Evolutionary conservation across 2,329 filamentous ascomycete species (phyloP).

Genomic region (Cucurbitaria berberidis): DNA sequence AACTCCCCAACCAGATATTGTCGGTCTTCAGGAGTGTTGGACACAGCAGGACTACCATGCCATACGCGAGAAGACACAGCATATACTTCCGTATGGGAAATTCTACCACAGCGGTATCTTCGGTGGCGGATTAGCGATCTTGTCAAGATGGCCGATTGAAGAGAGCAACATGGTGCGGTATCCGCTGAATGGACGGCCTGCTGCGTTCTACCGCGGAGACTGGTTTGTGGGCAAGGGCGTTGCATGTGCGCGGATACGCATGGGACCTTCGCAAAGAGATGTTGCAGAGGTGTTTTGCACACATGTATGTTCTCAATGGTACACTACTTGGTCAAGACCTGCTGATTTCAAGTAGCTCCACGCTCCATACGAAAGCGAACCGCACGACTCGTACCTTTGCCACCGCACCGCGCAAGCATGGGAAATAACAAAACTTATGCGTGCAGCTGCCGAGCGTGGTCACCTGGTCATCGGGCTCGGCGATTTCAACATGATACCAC

Average conservation of each 20-base stretch:
- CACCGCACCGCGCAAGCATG: slow-evolving; percentile 93
- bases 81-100: slow-evolving; percentile 85
- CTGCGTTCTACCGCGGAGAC: slow-evolving; percentile 91
- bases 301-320: slow-evolving; percentile 61
- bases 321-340: slow-evolving; percentile 13
- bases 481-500: slow-evolving; percentile 96
- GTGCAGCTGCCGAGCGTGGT: slow-evolving; percentile 77
- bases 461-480: slow-evolving; percentile 86
- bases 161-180: slow-evolving; percentile 87
- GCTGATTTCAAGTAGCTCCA: slow-evolving; percentile 66
- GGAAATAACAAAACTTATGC: slow-evolving; percentile 90
- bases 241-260: slow-evolving; percentile 79
- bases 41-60: slow-evolving; percentile 81
- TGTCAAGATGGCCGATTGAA: slow-evolving; percentile 91
- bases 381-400: slow-evolving; percentile 83
- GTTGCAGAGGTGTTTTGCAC: slow-evolving; percentile 91
- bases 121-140: slow-evolving; percentile 84
- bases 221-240: slow-evolving; percentile 98
- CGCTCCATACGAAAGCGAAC: slow-evolving; percentile 82
- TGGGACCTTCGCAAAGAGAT: slow-evolving; percentile 68
- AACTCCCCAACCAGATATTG: slow-evolving; percentile 76
- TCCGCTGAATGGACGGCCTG: slow-evolving; percentile 89
- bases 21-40: slow-evolving; percentile 96
- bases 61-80: slow-evolving; percentile 74
- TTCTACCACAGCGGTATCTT: slow-evolving; percentile 92